A percentile compares a stretch with the other conserved stretches of the same genome.
Evolutionary conservation across 2,329 filamentous ascomycete genomes (phyloP).

Genomic region (Rhynchosporium agropyri): DNA sequence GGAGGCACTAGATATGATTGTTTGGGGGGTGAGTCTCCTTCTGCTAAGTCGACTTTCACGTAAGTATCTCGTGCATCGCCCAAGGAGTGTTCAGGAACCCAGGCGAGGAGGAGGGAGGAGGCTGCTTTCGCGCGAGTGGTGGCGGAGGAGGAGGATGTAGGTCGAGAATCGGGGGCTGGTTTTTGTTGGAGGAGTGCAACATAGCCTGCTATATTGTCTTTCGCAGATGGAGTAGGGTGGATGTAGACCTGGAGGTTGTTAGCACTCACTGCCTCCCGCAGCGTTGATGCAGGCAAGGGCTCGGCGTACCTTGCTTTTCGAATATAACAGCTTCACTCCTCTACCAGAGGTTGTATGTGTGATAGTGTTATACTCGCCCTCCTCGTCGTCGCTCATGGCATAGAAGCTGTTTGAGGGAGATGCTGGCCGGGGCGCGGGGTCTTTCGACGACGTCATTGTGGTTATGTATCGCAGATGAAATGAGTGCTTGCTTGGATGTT

Average conservation of each 20-base stretch:
- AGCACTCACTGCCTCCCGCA: too few species aligned
- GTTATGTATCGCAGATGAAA: not conserved
- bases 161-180: slow-evolving; percentile 45
- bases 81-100: slow-evolving; percentile 87
- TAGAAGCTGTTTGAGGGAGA: slow-evolving; percentile 91
- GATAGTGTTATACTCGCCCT: slow-evolving; percentile 93
- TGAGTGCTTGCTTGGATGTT: not conserved
- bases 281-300: not conserved
- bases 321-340: slow-evolving; percentile 91
- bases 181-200: slow-evolving; percentile 94
- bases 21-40: slow-evolving; percentile 76
- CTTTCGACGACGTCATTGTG: slow-evolving; percentile 39
- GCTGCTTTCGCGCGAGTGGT: slow-evolving; percentile 54
- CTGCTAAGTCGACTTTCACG: slow-evolving; percentile 90
- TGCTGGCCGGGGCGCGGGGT: slow-evolving; percentile 44
- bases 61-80: slow-evolving; percentile 87
- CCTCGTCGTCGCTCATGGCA: slow-evolving; percentile 94
- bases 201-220: slow-evolving; percentile 95
- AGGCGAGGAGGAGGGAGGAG: slow-evolving; percentile 82
- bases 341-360: slow-evolving; percentile 74
- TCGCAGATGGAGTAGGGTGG: slow-evolving; percentile 87
- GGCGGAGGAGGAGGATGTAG: slow-evolving; percentile 42
- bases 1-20: slow-evolving; percentile 91
- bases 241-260: slow-evolving; percentile 74
- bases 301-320: slow-evolving; percentile 84